phyloP scores from a whole-genome alignment of 139 green algal species.

The Zygnema circumcarinatum region DNA sequence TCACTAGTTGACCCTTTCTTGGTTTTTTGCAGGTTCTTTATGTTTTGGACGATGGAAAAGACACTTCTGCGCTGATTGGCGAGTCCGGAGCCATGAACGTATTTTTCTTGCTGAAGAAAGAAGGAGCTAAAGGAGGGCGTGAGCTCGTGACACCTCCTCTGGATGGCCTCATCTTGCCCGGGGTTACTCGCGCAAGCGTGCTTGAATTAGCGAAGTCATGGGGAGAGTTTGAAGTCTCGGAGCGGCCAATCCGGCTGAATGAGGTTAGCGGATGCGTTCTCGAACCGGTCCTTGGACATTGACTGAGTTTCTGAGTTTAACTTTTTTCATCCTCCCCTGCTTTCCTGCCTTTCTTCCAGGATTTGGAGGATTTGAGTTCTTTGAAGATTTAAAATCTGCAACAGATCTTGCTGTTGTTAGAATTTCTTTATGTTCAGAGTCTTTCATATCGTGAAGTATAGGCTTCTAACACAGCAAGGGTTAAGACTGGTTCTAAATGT shows the following conservation, averaged over 20 bases:
- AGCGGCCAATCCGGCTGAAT: slow-evolving; percentile 58
- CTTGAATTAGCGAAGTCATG: slow-evolving; percentile 64
- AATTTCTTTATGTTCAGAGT: too few relatives aligned
- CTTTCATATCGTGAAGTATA: too few relatives aligned
- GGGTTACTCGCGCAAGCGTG: slow-evolving; percentile 80
- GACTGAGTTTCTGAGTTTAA: too few relatives aligned
- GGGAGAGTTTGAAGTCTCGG: slow-evolving; percentile 71
- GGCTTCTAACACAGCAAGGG: too few relatives aligned
- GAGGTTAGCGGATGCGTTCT: slow-evolving; percentile 54
- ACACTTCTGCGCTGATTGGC: slow-evolving; percentile 31
- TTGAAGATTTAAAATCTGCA: too few relatives aligned
- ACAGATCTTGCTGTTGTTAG: too few relatives aligned
- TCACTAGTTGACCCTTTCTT: not conserved
- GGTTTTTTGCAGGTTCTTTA: slow-evolving; percentile 54
- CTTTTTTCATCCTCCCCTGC: too few relatives aligned
- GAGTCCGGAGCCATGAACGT: slow-evolving; percentile 85
- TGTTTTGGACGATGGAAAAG: slow-evolving; percentile 53
- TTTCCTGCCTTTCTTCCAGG: too few relatives aligned
- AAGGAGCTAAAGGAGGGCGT: slow-evolving; percentile 64
- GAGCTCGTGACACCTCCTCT: slow-evolving; percentile 81
- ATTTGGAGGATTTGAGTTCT: too few relatives aligned
- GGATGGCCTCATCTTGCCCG: slow-evolving; percentile 82
- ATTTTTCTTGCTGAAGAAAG: slow-evolving; percentile 78
- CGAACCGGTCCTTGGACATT: too few relatives aligned
- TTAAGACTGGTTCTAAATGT: too few relatives aligned